Percentiles rank a stretch among this genome's conserved stretches.
Conservation (phyloP, 192 early-diverging fungal species). For the Linnemannia zychae region DNA sequence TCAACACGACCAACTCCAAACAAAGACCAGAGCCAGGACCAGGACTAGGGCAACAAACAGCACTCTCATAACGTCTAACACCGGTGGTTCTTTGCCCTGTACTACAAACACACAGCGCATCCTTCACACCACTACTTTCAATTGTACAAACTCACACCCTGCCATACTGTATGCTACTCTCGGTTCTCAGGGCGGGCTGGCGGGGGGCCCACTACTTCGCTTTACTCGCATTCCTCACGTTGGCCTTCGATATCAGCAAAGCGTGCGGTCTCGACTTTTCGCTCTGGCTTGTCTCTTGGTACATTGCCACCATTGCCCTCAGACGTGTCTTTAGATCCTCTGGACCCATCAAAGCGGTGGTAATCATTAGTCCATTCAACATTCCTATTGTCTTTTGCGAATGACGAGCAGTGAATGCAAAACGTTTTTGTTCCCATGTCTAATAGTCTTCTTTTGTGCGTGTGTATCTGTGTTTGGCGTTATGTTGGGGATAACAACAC, state of each 20-base stretch:
- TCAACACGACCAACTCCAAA: not conserved
- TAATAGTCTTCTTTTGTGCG: not conserved
- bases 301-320: conserved; percentile 25
- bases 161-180: conserved; percentile 29
- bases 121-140: not conserved
- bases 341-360: conserved; percentile 23
- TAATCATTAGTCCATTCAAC: not conserved
- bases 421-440: not conserved
- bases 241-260: conserved; percentile 46
- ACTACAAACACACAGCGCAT: not conserved
- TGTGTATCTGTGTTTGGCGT: not conserved
- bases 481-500: not conserved
- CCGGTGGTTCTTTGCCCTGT: not conserved
- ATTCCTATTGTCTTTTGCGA: not conserved
- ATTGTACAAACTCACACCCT: not conserved
- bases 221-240: conserved; percentile 43
- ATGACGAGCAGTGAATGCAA: not conserved
- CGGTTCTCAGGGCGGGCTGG: conserved; percentile 38
- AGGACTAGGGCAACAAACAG: not conserved
- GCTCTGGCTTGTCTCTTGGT: conserved; percentile 52
- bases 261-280: conserved; percentile 48
- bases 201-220: conserved; percentile 42
- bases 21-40: not conserved
- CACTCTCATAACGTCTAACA: not conserved
- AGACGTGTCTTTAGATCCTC: conserved; percentile 24